phyloP scores from a whole-genome alignment of 805 yeast species.

The Teunomyces aglyptinius region DNA sequence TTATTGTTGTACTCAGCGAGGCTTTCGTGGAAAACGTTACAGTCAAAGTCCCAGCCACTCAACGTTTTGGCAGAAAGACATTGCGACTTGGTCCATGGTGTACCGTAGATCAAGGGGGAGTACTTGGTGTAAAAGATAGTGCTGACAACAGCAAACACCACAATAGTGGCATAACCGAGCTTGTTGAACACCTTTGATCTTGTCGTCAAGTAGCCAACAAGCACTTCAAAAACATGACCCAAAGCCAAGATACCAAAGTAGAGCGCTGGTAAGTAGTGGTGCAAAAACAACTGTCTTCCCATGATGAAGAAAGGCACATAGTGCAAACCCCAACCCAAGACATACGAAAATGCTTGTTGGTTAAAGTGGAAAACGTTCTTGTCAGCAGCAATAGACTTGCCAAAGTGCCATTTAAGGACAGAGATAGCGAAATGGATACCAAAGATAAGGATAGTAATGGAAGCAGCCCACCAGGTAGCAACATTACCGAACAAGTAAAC shows the following conservation, averaged over 20 bases:
- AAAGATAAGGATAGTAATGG: conserved; percentile 53
- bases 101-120: conserved; percentile 75
- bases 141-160: conserved; percentile 47
- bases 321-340: conserved; percentile 71
- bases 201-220: conserved; percentile 40
- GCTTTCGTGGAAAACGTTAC: conserved; percentile 52
- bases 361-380: conserved; percentile 63
- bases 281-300: conserved; percentile 92
- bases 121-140: conserved; percentile 56
- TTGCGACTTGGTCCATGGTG: conserved; percentile 68
- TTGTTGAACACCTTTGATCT: conserved; percentile 40
- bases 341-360: conserved; percentile 57
- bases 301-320: conserved; percentile 75
- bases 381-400: conserved; percentile 41
- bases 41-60: conserved; percentile 84
- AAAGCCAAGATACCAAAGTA: conserved; percentile 81
- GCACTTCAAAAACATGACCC: conserved; percentile 62
- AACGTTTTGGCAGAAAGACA: conserved; percentile 64
- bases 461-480: conserved; percentile 72
- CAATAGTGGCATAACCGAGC: conserved; percentile 46
- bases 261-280: conserved; percentile 89
- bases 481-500: conserved; percentile 77
- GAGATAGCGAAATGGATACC: conserved; percentile 46
- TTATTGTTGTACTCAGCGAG: conserved; percentile 21
- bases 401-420: conserved; percentile 62